Conservation (phyloP, 2,329 filamentous ascomycete species). For the Colletotrichum caudatum region DNA sequence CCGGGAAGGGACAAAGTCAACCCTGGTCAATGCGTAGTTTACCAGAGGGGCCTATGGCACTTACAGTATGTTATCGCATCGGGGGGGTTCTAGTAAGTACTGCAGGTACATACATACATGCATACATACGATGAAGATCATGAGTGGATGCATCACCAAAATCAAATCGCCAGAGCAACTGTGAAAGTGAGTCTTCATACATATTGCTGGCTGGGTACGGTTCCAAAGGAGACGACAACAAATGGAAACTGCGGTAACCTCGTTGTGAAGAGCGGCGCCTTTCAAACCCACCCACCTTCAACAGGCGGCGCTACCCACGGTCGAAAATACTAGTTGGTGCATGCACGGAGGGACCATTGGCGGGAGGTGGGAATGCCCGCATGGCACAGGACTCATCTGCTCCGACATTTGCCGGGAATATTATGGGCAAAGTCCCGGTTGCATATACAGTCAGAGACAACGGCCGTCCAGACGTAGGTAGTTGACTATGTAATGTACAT, state of each 20-base stretch:
- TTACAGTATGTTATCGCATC: too few species aligned
- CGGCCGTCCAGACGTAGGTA: conserved; percentile 1
- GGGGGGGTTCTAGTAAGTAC: background rate
- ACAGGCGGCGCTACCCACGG: background rate
- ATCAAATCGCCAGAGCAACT: background rate
- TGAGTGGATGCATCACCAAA: background rate
- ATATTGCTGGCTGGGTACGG: background rate
- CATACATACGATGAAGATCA: too few species aligned
- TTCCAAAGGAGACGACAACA: background rate
- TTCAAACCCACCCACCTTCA: background rate
- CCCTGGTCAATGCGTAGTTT: background rate
- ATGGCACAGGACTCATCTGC: background rate
- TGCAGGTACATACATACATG: too few species aligned
- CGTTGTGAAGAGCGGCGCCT: background rate
- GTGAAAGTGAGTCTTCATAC: background rate
- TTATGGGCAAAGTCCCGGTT: conserved; percentile 16
- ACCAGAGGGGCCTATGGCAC: too few species aligned
- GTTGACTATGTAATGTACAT: too few species aligned
- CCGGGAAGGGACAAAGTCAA: background rate
- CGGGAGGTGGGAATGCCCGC: background rate
- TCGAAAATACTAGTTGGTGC: background rate
- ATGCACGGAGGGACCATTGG: background rate
- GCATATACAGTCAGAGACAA: conserved; percentile 24
- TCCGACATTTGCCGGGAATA: conserved; percentile 19
- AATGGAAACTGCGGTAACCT: background rate